Evolutionary conservation across 2,329 filamentous ascomycete species (phyloP), one percentile per base, ranked within the genome.

Genomic region (Alternaria ethzedia): DNA sequence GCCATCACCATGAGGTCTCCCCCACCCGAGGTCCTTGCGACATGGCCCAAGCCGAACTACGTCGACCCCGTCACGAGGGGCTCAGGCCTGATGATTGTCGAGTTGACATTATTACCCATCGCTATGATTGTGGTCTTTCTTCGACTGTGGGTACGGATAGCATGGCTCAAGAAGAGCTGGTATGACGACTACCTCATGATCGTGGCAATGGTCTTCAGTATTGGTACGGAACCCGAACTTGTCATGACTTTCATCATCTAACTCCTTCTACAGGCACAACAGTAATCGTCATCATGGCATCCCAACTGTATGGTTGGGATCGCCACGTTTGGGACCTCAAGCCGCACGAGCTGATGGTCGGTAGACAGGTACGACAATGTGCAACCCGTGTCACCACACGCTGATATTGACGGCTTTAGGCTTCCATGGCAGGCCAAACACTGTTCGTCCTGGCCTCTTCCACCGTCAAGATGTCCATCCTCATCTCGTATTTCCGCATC

Each of bases 21-120:
- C 57, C 77, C 78, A 7, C 64, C 69, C 25, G 74, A 76, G 12
- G 78, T 83, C 47, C 61, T 79, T 43, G 63, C 71, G 43, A 73
- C 72, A 54, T 84, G 79, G 78, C 82, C 83, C 4, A 75, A 69
- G 46, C 81, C 82, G 2, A 82, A 84, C 72, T 83, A 83, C 61
- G 72, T 76, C 50, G 63, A 84, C 59, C 83, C 83, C 2, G 69
- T 74, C 21, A 83, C 79, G 2, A 74, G 81, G 63, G 82, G 83
- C 13, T 72, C 79, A 17, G 78, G 75, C 6, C 70, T 84, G 15
- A 75, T 84, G 66, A 78, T 83, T n/a, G 71, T 79, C 20, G 78
- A 80, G 46, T 62, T 79, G 56, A 78, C 77, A 17, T 62, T 80
- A 45, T 65, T 80, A 20, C 77, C 78, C 9, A 69, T 80, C 51